These are phyloP conservation scores for Tetragonia tetragonoides DNA, from an alignment of 148 eudicot species.

Conservation along the genomic window DNA sequence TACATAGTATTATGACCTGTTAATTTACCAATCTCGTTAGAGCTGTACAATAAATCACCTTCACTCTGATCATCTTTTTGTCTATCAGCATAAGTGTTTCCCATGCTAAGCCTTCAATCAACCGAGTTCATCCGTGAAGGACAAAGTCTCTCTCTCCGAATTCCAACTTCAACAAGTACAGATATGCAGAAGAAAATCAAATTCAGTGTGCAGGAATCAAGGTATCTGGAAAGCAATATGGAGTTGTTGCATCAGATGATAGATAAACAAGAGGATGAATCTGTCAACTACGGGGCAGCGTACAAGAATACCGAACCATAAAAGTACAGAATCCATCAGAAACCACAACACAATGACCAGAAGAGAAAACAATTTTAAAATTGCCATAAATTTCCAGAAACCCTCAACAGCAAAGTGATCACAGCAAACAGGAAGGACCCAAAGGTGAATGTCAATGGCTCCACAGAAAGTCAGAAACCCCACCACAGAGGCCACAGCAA, in stretches of 20 bases:
- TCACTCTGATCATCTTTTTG: constrained; percentile 23
- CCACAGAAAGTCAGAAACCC: not conserved
- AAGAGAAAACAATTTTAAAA: too few species aligned
- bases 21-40: not conserved
- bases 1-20: not conserved
- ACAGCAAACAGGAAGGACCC: not conserved
- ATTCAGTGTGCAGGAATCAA: not conserved
- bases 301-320: not conserved
- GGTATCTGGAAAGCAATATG: constrained; percentile 8
- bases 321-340: not conserved
- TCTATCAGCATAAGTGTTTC: constrained; percentile 14
- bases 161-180: not conserved
- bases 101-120: constrained; percentile 24
- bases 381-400: not conserved
- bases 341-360: not conserved
- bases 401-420: not conserved
- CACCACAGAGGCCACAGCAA: not conserved
- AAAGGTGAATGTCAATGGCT: constrained; percentile 1
- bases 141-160: not conserved
- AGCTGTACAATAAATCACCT: not conserved
- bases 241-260: constrained; percentile 10
- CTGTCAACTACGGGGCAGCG: not conserved
- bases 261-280: not conserved
- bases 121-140: constrained; percentile 10
- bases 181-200: not conserved